These are phyloP conservation scores for Eucalyptus rudis DNA, from an alignment of 345 rosid genomes.

Conservation along the genomic window DNA sequence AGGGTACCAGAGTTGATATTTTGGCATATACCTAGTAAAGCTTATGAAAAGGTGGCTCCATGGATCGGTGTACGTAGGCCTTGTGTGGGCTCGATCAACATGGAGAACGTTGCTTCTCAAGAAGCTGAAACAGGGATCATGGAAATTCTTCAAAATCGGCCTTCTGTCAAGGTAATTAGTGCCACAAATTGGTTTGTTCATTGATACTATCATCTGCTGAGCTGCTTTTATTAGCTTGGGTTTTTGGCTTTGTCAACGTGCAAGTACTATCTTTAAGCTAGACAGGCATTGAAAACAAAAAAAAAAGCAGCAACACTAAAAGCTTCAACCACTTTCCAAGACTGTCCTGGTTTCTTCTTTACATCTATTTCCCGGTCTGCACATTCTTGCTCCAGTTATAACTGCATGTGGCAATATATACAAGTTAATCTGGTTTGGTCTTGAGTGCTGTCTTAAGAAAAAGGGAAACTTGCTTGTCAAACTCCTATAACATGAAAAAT, in stretches of 20 bases:
- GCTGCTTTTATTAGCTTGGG: not conserved
- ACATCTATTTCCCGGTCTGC: not conserved
- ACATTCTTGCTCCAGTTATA: not conserved
- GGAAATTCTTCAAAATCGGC: constrained; percentile 36
- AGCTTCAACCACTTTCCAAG: not conserved
- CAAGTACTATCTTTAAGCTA: not conserved
- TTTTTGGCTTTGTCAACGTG: not conserved
- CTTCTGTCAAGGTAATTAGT: constrained; percentile 65
- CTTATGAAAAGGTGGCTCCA: constrained; percentile 71
- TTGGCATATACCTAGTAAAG: constrained; percentile 91
- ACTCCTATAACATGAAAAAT: not conserved
- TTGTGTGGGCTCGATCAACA: constrained; percentile 82
- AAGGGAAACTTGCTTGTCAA: not conserved
- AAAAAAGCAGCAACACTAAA: not conserved
- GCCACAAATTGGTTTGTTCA: not conserved
- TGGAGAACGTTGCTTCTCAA: constrained; percentile 68
- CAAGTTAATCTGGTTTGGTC: not conserved
- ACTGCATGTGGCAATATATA: not conserved
- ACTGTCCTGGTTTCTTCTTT: not conserved
- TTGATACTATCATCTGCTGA: not conserved
- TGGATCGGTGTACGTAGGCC: constrained; percentile 33
- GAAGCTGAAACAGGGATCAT: constrained; percentile 67
- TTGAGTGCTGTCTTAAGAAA: not conserved
- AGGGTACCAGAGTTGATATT: constrained; percentile 79
- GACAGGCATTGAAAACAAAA: not conserved